These are phyloP conservation scores for Penicillium sp. DNA, from an alignment of 2,329 filamentous ascomycete species.

Conservation along the genomic window DNA sequence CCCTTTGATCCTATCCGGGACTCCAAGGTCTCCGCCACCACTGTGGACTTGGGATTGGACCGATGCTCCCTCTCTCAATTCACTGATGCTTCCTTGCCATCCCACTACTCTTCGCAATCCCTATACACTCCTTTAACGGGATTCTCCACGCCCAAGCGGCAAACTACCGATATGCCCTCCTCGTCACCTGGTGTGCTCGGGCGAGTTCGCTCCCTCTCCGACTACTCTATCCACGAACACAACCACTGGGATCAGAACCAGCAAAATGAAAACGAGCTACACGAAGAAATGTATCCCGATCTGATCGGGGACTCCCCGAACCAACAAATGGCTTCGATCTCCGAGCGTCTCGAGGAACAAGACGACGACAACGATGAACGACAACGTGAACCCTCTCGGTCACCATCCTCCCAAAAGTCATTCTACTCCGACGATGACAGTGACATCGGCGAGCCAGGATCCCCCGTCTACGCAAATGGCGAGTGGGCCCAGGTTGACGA, in stretches of 20 bases:
- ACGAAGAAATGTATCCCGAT: constrained; percentile 18
- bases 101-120: constrained; percentile 22
- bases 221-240: constrained; percentile 19
- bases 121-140: constrained; percentile 13
- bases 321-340: constrained; percentile 28
- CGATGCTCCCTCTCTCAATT: constrained; percentile 23
- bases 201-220: constrained; percentile 20
- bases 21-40: constrained; percentile 18
- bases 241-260: constrained; percentile 12
- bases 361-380: constrained; percentile 10
- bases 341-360: constrained; percentile 21
- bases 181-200: constrained; percentile 19
- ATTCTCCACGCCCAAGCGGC: constrained; percentile 11
- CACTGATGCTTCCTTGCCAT: constrained; percentile 24
- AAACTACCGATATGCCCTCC: constrained; percentile 16
- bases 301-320: constrained; percentile 23
- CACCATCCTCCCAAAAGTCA: constrained; percentile 16
- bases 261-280: constrained; percentile 2
- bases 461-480: constrained; percentile 27
- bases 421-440: constrained; percentile 25
- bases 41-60: constrained; percentile 19
- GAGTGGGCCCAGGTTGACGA: constrained; percentile 25
- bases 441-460: constrained; percentile 34
- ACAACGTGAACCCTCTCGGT: constrained; percentile 6
- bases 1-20: constrained; percentile 24